Evolutionary conservation across 1,284 basidiomycete species (phyloP), one percentile per base, ranked within the genome.

Genomic region (Meripilus lineatus): DNA sequence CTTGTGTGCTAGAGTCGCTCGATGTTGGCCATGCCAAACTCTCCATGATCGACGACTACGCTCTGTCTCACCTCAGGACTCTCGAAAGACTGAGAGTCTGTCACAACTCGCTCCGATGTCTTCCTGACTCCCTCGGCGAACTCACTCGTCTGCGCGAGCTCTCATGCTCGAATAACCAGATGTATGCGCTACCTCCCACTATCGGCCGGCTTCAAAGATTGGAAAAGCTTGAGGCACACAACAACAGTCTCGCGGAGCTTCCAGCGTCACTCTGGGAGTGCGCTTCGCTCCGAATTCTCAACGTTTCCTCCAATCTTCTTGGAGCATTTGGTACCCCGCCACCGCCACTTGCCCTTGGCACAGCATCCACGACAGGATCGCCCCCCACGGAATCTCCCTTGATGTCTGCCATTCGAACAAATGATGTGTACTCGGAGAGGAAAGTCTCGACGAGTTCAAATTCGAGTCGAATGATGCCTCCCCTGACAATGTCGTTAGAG

Each of bases 11-110:
- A 25, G 90, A 86, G 0, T 75, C 75, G 23, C 79, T 99, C 30
- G 88, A 99, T 58, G 74, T 99, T 42, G 95, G 93, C 1, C 77
- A 93, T 53, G 88, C 90, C 44, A 96, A 97, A 64, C 77, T 99
- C 7, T 89, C 91, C 4, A 81, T 82, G 2, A 71, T 99, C 1
- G 88, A 92, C 45, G 84, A 90, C 38, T 66, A 72, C 26, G 75
- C 84, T 1, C 74, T 95, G 22, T 74, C 75, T 5, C 83, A 88
- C 40, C 75, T 96, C 13, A 72, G 79, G 15, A 81, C 83, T n/a
- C 79, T 96, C 37, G 74, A 78, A 41, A 69, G 68, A 3, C 74
- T 96, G 39, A 79, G 79, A 49, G 70, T 97, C 46, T 84, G 93
- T 60, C 83, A 91, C 67, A 96, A 99, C 66, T 80, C 89, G 42